Conservation (phyloP, 495 filamentous ascomycete genomes). For the Neurospora sp. region DNA sequence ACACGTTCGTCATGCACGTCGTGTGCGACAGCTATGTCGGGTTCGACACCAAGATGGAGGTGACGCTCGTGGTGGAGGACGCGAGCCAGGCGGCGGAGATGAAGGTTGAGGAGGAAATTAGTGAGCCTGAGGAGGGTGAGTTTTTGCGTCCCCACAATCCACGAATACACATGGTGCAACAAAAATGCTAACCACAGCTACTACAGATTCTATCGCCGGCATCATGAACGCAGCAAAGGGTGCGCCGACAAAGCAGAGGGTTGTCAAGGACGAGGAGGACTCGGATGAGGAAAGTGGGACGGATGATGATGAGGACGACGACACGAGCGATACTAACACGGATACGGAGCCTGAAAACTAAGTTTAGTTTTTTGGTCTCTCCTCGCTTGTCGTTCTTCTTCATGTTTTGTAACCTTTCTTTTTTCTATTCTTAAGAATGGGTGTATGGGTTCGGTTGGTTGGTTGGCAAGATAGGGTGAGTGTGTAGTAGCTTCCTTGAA, state of each 20-base stretch:
- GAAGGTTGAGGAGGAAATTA: constrained; percentile 83
- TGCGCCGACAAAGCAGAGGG: constrained; percentile 42
- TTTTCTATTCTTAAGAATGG: background rate
- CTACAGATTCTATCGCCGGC: constrained; percentile 79
- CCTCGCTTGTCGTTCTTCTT: background rate
- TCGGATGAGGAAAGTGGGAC: constrained; percentile 80
- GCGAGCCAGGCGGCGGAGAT: constrained; percentile 72
- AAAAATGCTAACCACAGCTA: constrained; percentile 21
- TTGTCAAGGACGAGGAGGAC: constrained; percentile 43
- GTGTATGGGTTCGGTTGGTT: background rate
- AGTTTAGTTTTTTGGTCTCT: background rate
- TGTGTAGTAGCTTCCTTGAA: background rate
- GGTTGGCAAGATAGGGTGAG: background rate
- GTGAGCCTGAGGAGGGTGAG: constrained; percentile 94
- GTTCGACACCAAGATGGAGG: constrained; percentile 79
- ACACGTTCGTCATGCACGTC: constrained; percentile 84
- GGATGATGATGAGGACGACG: constrained; percentile 68
- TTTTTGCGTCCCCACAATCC: constrained; percentile 7
- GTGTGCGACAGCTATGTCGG: constrained; percentile 91
- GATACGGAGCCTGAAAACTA: constrained; percentile 59
- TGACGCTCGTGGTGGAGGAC: constrained; percentile 83
- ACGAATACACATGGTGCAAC: background rate
- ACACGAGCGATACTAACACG: constrained; percentile 70
- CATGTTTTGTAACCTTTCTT: background rate
- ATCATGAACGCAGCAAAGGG: constrained; percentile 85